A percentile compares a stretch with the other conserved stretches of the same genome.
These are phyloP conservation scores for Petunia hybrid DNA, from an alignment of 305 asterid genomes.

Conservation along the genomic window DNA sequence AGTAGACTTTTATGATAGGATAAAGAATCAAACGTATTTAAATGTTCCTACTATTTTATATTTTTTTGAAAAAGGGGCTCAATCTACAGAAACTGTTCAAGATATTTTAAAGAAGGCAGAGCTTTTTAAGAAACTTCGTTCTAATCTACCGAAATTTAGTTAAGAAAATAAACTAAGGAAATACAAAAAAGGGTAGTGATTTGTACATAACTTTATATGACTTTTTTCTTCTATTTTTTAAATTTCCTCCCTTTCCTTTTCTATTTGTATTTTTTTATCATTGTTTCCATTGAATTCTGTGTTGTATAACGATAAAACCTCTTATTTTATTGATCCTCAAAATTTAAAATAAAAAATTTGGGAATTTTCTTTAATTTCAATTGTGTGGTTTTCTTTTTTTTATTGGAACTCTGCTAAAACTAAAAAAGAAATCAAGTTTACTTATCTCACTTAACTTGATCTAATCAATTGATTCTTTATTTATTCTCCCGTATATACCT, in stretches of 20 bases:
- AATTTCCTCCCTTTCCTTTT: background rate
- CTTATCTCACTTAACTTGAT: background rate
- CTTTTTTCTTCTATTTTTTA: background rate
- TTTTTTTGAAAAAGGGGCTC: no score
- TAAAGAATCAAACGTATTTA: no score
- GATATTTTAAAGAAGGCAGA: background rate
- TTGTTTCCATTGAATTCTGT: background rate
- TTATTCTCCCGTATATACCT: background rate
- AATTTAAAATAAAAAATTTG: no score
- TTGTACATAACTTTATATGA: background rate
- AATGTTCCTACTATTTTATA: no score
- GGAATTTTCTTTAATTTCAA: no score
- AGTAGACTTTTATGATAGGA: no score
- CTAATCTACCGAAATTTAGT: background rate
- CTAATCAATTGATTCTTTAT: background rate
- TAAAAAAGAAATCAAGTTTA: background rate
- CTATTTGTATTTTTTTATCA: background rate
- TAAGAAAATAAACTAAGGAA: no score
- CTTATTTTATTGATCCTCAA: background rate
- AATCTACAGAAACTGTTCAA: background rate
- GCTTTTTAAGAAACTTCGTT: background rate
- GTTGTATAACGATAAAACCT: background rate
- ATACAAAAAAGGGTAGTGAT: background rate
- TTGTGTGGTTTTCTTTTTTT: background rate
- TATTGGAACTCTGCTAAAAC: background rate